Percentiles rank a stretch among this genome's conserved stretches.
Evolutionary conservation across 1,284 basidiomycete species (phyloP).

Genomic region (Entoloma clypeatum): DNA sequence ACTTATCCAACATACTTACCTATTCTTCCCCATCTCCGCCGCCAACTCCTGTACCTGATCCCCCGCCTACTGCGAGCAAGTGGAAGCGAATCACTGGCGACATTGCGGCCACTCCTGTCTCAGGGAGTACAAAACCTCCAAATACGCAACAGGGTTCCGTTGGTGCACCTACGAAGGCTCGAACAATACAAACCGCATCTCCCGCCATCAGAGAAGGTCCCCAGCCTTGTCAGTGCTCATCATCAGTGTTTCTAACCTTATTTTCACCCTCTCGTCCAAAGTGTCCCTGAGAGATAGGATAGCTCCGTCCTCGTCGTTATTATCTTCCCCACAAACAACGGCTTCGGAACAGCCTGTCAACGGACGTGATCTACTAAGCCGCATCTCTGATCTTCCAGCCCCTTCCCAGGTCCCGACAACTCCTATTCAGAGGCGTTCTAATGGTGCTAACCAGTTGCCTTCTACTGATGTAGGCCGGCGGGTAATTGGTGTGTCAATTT

Average conservation of each 20-base stretch:
- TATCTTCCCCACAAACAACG: conserved; percentile 1
- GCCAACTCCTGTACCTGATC: conserved; percentile 13
- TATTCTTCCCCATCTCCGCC: conserved; percentile 35
- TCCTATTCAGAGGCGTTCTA: neutral
- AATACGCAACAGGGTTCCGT: neutral
- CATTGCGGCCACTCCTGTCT: conserved; percentile 7
- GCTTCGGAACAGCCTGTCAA: conserved; percentile 3
- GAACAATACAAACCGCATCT: conserved; percentile 3
- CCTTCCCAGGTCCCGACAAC: conserved; percentile 5
- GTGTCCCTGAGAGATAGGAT: conserved; percentile 16
- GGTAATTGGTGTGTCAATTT: neutral
- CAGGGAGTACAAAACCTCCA: neutral
- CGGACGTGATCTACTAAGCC: conserved; percentile 16
- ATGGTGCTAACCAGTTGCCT: neutral
- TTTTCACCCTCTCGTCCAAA: neutral
- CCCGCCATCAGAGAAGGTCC: conserved; percentile 3
- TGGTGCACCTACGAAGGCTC: neutral
- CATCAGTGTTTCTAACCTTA: neutral
- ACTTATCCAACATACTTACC: conserved; percentile 11
- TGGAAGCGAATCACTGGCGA: conserved; percentile 26
- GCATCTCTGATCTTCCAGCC: conserved; percentile 13
- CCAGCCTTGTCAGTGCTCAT: conserved; percentile 12
- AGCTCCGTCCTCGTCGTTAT: conserved; percentile 6
- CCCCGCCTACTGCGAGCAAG: conserved; percentile 17
- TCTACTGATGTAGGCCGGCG: neutral